Base-by-base conservation (phyloP, 495 filamentous ascomycete genomes). In the Podospora sp. region DNA sequence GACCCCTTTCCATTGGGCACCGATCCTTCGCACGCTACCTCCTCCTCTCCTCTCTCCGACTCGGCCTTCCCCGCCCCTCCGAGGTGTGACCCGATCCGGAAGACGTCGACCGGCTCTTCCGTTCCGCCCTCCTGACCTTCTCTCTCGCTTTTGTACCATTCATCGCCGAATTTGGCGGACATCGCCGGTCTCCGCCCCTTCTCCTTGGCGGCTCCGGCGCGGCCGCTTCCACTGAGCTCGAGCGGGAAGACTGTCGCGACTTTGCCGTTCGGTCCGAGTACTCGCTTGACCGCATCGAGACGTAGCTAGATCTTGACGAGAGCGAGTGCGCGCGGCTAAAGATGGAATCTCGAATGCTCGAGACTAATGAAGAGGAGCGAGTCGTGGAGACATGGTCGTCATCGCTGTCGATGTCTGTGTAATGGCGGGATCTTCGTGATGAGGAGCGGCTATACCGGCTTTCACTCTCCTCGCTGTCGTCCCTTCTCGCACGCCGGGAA, bases 121-220 rank as follows among this genome's bases (percentile, higher is more conserved):
- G 52, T 22, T 56, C 52, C 6, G 8, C 52, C n/a, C 25, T 56
- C 52, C 25, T 56, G 21, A 56, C 6, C 20, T n/a, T 56, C 25
- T 56, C 52, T 22, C 52, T 22, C 52, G 21, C 52, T n/a, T 56
- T 56, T 11, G 52, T 56, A 4, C 22, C n/a, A n/a, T 56, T 56
- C 52, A 24, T 56, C 9, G 52, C 52, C 22, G 52, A 22, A 14
- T 16, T 11, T 1, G 52, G 52, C 52, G 52, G 52, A n/a, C 25
- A 56, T 12, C 25, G 20, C 29, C 29, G 9, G 9, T 56, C 21
- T 11, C 8, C 20, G 6, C 20, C 8, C 22, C 52, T 26, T 26
- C 22, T 56, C 20, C 52, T 22, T 2, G 4, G 52, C 52, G 52
- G 52, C 52, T 26, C 52, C 12, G n/a, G 52, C 22, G 20, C 6